Evolutionary conservation across 2,329 filamentous ascomycete genomes (phyloP).

Genomic region (Chaetomiaceae sp.): DNA sequence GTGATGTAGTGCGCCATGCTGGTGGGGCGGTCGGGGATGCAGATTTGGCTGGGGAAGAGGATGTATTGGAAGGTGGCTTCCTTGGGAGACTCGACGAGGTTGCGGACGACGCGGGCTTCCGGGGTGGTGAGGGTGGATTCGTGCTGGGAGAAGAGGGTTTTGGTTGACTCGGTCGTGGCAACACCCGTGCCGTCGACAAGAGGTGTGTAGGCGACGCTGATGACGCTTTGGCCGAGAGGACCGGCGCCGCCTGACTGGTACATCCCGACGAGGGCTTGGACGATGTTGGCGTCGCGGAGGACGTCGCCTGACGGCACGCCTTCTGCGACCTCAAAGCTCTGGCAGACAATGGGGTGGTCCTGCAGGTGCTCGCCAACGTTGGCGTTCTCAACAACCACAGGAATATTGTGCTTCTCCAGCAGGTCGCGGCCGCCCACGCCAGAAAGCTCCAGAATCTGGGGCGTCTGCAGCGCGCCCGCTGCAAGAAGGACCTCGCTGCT

Average conservation of each 20-base stretch:
- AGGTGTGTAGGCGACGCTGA: constrained; percentile 35
- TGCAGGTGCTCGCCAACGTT: constrained; percentile 44
- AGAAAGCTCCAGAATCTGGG: constrained; percentile 33
- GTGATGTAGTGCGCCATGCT: constrained; percentile 29
- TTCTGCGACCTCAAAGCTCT: constrained; percentile 39
- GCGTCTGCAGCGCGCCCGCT: constrained; percentile 36
- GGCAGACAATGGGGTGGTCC: constrained; percentile 37
- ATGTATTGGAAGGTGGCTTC: constrained; percentile 34
- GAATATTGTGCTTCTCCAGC: constrained; percentile 37
- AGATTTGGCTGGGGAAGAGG: constrained; percentile 32
- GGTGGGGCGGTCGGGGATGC: constrained; percentile 21
- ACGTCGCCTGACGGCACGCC: constrained; percentile 35
- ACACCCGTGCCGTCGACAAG: constrained; percentile 29
- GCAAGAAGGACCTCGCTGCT: constrained; percentile 38
- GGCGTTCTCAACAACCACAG: constrained; percentile 37
- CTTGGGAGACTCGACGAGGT: constrained; percentile 27
- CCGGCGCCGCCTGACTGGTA: constrained; percentile 32
- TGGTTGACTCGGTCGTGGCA: constrained; percentile 25
- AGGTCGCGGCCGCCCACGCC: constrained; percentile 37
- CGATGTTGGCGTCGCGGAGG: constrained; percentile 32
- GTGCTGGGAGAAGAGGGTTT: constrained; percentile 26
- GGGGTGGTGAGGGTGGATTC: constrained; percentile 19
- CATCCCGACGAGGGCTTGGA: constrained; percentile 31
- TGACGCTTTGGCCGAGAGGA: constrained; percentile 37
- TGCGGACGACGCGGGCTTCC: constrained; percentile 23